Percentiles rank a stretch among this genome's conserved stretches.
Evolutionary conservation across 192 early-diverging fungal genomes (phyloP).

Genomic region (Umbelopsis vinacea): DNA sequence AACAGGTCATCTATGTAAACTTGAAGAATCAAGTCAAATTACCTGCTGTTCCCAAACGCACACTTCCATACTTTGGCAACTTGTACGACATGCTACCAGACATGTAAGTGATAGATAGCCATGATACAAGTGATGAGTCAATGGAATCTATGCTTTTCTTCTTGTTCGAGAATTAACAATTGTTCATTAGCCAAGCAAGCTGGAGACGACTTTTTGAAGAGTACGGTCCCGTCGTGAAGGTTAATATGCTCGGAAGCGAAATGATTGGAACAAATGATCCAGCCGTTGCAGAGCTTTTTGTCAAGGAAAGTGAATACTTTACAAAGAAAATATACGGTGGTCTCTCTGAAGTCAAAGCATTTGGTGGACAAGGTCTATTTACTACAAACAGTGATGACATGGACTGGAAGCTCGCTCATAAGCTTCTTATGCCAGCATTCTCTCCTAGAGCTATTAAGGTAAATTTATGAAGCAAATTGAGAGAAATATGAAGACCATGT

Average conservation of each 20-base stretch:
- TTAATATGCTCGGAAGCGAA: conserved; percentile 26
- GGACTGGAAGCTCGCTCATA: conserved; percentile 62
- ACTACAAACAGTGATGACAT: conserved; percentile 53
- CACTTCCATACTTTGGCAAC: conserved; percentile 35
- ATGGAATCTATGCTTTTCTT: no score
- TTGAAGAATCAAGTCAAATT: conserved; percentile 24
- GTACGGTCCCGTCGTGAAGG: conserved; percentile 40
- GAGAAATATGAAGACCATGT: no score
- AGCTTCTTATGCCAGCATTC: conserved; percentile 64
- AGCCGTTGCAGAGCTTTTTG: conserved; percentile 42
- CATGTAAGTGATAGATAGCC: conserved; percentile 24
- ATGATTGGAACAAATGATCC: conserved; percentile 44
- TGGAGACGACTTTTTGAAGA: conserved; percentile 37
- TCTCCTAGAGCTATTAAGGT: conserved; percentile 44
- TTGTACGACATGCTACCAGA: conserved; percentile 39
- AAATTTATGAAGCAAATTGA: no score
- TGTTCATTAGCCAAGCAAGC: conserved; percentile 2
- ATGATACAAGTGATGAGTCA: no score
- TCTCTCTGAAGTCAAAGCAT: conserved; percentile 46
- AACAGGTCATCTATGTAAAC: conserved; percentile 34
- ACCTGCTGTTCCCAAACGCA: conserved; percentile 32
- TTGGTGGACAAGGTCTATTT: conserved; percentile 56
- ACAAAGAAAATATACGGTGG: conserved; percentile 45
- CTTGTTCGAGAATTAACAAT: background rate
- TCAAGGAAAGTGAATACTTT: conserved; percentile 53